Evolutionary conservation across 305 asterid species (phyloP).

Genomic region (Fraxinus paxiana): DNA sequence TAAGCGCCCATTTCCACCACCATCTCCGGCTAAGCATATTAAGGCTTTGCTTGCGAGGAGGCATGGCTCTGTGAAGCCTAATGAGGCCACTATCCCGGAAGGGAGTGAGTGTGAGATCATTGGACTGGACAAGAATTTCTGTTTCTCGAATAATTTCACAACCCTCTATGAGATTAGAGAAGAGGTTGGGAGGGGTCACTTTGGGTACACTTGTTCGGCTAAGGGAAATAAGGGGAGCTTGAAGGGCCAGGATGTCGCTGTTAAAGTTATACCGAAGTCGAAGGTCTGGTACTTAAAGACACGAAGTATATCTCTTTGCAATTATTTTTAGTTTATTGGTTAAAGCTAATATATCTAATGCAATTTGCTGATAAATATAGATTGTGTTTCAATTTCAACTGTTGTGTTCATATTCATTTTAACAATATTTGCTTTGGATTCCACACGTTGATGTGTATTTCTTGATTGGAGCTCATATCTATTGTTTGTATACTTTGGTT

Average conservation of each 20-base stretch:
- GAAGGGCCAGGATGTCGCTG: constrained; percentile 69
- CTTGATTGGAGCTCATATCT: background rate
- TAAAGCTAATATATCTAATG: background rate
- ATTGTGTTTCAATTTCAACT: background rate
- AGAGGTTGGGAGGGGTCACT: constrained; percentile 73
- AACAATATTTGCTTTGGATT: background rate
- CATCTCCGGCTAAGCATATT: constrained; percentile 77
- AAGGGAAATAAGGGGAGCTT: constrained; percentile 56
- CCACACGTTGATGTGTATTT: background rate
- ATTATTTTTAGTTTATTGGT: constrained; percentile 5
- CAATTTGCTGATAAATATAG: background rate
- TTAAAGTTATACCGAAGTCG: constrained; percentile 65
- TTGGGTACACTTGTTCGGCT: constrained; percentile 70
- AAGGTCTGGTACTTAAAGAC: constrained; percentile 40
- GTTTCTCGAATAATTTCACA: constrained; percentile 45
- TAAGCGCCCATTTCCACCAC: constrained; percentile 66
- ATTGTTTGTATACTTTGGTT: background rate
- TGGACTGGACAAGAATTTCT: constrained; percentile 59
- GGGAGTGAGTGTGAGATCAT: constrained; percentile 59
- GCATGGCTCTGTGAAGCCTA: constrained; percentile 67
- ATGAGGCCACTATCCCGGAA: constrained; percentile 60
- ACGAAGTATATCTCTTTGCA: background rate
- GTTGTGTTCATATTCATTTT: background rate
- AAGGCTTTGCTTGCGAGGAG: constrained; percentile 62
- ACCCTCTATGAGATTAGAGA: constrained; percentile 52